A percentile compares a stretch with the other conserved stretches of the same genome.
These are phyloP conservation scores for Rehmannia glutinosa DNA, from an alignment of 257 asterid species.

Conservation along the genomic window DNA sequence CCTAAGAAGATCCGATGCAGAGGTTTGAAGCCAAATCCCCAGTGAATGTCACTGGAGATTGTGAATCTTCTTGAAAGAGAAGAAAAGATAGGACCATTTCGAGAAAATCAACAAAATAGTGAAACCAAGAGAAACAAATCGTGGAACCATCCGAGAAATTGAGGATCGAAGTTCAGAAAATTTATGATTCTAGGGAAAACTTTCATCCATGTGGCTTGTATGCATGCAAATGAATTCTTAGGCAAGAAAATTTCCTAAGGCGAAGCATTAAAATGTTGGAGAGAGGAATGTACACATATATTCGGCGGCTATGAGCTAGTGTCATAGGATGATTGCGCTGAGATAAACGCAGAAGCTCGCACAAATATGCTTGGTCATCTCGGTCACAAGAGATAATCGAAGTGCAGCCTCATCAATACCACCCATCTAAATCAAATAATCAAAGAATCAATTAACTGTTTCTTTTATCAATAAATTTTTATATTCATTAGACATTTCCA, in stretches of 20 bases:
- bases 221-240: not conserved
- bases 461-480: too few relatives aligned
- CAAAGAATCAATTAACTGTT: constrained; percentile 1
- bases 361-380: constrained; percentile 98
- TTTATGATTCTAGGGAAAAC: not conserved
- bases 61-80: not conserved
- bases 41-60: constrained; percentile 48
- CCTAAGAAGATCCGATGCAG: constrained; percentile 72
- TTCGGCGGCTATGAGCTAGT: too few relatives aligned
- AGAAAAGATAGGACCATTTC: not conserved
- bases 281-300: too few relatives aligned
- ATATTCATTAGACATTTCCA: not conserved
- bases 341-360: constrained; percentile 98
- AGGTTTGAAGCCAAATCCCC: constrained; percentile 56
- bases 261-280: not conserved
- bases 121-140: not conserved
- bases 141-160: not conserved
- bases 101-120: not conserved
- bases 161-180: not conserved
- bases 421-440: constrained; percentile 73
- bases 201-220: not conserved
- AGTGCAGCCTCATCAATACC: constrained; percentile 99
- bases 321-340: too few relatives aligned
- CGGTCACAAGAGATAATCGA: constrained; percentile 96
- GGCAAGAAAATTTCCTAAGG: not conserved